phyloP scores from a whole-genome alignment of 2,329 filamentous ascomycete species.

The Escovopsis sp. region DNA sequence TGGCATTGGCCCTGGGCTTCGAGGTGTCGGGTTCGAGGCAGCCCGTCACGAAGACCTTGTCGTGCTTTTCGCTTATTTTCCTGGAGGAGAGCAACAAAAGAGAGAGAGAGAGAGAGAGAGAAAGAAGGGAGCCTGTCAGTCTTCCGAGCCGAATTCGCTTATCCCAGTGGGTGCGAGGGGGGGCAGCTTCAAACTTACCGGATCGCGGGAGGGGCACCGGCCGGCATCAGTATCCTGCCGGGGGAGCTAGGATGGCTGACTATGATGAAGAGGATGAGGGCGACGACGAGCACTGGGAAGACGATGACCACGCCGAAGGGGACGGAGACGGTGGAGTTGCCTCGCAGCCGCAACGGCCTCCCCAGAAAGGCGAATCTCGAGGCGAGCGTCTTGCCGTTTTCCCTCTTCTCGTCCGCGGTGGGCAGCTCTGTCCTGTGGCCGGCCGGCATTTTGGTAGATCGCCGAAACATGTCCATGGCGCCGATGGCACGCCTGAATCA shows the following conservation, averaged over 20 bases:
- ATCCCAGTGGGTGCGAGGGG: background rate
- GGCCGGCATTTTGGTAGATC: conserved; percentile 36
- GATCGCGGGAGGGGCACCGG: conserved; percentile 76
- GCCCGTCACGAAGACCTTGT: conserved; percentile 89
- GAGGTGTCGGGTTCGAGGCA: conserved; percentile 71
- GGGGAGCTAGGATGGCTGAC: conserved; percentile 74
- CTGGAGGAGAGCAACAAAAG: too few relatives aligned
- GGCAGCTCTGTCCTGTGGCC: conserved; percentile 29
- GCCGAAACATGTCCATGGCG: conserved; percentile 44
- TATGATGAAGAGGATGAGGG: conserved; percentile 82
- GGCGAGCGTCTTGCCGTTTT: conserved; percentile 23
- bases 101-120: too few relatives aligned
- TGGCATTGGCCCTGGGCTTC: conserved; percentile 76
- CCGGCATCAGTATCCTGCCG: conserved; percentile 72
- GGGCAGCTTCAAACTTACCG: conserved; percentile 41
- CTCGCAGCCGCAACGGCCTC: conserved; percentile 73
- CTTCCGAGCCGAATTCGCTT: background rate
- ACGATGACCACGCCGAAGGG: conserved; percentile 84
- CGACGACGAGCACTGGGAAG: conserved; percentile 81
- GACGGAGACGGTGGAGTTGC: conserved; percentile 84
- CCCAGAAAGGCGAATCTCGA: conserved; percentile 64
- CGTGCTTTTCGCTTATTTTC: conserved; percentile 92
- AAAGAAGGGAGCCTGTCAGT: conserved; percentile 6
- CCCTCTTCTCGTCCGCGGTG: conserved; percentile 36
- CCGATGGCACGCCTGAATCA: conserved; percentile 12